A percentile compares a stretch with the other conserved stretches of the same genome.
These are phyloP conservation scores for Podospora australis DNA, from an alignment of 495 filamentous ascomycete genomes.

Conservation along the genomic window DNA sequence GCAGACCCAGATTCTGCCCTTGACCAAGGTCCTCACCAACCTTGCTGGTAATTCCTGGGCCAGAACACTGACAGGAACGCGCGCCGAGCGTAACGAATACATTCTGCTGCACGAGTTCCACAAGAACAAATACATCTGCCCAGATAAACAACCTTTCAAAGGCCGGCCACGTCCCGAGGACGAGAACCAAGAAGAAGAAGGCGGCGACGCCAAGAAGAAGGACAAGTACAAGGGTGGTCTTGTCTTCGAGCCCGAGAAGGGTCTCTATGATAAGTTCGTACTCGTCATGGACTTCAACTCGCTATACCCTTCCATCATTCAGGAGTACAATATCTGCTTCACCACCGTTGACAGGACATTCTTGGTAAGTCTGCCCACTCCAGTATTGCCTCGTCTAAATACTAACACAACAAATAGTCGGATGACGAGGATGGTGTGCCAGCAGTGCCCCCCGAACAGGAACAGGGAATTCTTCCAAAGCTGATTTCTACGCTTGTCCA, in stretches of 20 bases:
- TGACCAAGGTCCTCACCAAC: constrained; percentile 93
- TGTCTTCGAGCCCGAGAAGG: constrained; percentile 96
- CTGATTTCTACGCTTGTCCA: constrained; percentile 87
- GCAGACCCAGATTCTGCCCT: constrained; percentile 80
- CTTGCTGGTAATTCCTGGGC: constrained; percentile 98
- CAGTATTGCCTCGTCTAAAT: not conserved
- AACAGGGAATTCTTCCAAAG: constrained; percentile 74
- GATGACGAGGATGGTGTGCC: constrained; percentile 80
- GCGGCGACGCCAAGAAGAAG: constrained; percentile 77
- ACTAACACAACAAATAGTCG: constrained; percentile 41
- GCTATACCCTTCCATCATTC: constrained; percentile 96
- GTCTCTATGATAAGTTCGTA: constrained; percentile 92
- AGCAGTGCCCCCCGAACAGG: constrained; percentile 56
- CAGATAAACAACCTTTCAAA: constrained; percentile 77
- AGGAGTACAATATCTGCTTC: constrained; percentile 99
- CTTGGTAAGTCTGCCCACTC: constrained; percentile 38
- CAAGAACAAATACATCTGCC: constrained; percentile 93
- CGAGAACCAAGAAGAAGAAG: constrained; percentile 54
- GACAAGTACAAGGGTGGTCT: constrained; percentile 98
- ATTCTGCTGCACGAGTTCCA: constrained; percentile 97
- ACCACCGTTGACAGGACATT: constrained; percentile 80
- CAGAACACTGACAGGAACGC: constrained; percentile 86
- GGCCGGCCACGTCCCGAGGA: constrained; percentile 61
- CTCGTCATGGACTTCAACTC: constrained; percentile 99
- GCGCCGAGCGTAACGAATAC: constrained; percentile 97